These are phyloP conservation scores for Solanum medicagineum DNA, from an alignment of 257 asterid genomes.

Conservation along the genomic window DNA sequence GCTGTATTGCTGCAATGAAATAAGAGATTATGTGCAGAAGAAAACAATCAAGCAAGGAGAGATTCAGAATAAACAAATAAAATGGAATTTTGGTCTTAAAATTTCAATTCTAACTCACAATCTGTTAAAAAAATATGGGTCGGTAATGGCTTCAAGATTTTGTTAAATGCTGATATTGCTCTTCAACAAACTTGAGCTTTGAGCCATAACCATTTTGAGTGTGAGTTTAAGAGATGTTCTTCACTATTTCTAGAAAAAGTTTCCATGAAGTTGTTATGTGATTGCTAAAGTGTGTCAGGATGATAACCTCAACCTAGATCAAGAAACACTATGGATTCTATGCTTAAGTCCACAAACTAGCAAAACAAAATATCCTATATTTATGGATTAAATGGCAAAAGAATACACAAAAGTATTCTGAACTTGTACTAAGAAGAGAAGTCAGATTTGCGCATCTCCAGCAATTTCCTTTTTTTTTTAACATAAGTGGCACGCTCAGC, in stretches of 20 bases:
- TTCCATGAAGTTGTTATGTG: not conserved
- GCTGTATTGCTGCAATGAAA: conserved; percentile 46
- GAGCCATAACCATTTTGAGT: not conserved
- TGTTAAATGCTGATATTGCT: not conserved
- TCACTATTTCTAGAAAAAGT: not conserved
- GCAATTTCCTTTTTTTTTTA: not conserved
- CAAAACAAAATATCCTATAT: not conserved
- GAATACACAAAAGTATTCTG: not conserved
- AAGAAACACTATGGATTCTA: not conserved
- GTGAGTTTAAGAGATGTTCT: not conserved
- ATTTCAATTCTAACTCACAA: not conserved
- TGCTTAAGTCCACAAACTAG: not conserved
- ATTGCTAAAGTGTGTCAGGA: not conserved
- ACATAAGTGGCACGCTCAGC: not conserved
- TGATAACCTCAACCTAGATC: not conserved
- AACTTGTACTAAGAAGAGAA: not conserved
- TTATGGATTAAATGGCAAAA: not conserved
- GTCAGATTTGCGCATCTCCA: not conserved
- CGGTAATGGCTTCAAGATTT: not conserved
- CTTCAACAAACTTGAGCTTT: not conserved
- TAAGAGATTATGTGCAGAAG: conserved; percentile 6
- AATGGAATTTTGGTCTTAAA: not conserved
- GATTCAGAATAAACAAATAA: not conserved
- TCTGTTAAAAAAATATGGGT: not conserved
- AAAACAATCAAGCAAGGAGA: conserved; percentile 3